These are phyloP conservation scores for Ascochyta clinopodiicola DNA, from an alignment of 2,329 filamentous ascomycete genomes.

Conservation along the genomic window DNA sequence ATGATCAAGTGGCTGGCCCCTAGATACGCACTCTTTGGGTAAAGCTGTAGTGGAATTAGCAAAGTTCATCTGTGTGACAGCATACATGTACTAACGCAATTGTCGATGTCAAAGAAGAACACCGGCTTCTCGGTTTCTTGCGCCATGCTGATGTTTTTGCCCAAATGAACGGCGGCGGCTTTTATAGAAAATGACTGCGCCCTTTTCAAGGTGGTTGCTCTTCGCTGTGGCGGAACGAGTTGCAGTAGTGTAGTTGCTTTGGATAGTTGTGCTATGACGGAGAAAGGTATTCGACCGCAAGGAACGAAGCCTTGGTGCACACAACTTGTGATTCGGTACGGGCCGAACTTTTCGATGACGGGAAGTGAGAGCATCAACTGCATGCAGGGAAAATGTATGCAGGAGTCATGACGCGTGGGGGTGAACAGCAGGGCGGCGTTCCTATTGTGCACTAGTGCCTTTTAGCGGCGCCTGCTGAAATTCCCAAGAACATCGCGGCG, in stretches of 20 bases:
- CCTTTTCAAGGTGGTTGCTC: constrained; percentile 3
- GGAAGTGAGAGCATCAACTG: constrained; percentile 6
- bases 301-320: neutral
- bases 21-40: constrained; percentile 74
- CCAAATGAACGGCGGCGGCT: neutral
- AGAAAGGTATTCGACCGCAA: neutral
- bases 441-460: constrained; percentile 25
- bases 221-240: constrained; percentile 5
- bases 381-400: constrained; percentile 1
- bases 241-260: neutral
- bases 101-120: constrained; percentile 93
- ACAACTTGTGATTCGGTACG: neutral
- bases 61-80: neutral
- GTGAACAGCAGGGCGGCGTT: constrained; percentile 12
- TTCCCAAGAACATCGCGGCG: constrained; percentile 12
- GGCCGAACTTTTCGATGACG: neutral
- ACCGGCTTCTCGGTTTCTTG: constrained; percentile 56
- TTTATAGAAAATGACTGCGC: constrained; percentile 9
- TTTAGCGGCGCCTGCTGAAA: constrained; percentile 14
- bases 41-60: constrained; percentile 62
- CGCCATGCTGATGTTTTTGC: constrained; percentile 28
- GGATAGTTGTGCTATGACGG: neutral
- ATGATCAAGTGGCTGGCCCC: neutral
- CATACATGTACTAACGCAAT: constrained; percentile 68
- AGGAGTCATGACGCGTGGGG: constrained; percentile 19